Conservation (phyloP, 2,329 filamentous ascomycete genomes). For the Fusarium tuaranense region DNA sequence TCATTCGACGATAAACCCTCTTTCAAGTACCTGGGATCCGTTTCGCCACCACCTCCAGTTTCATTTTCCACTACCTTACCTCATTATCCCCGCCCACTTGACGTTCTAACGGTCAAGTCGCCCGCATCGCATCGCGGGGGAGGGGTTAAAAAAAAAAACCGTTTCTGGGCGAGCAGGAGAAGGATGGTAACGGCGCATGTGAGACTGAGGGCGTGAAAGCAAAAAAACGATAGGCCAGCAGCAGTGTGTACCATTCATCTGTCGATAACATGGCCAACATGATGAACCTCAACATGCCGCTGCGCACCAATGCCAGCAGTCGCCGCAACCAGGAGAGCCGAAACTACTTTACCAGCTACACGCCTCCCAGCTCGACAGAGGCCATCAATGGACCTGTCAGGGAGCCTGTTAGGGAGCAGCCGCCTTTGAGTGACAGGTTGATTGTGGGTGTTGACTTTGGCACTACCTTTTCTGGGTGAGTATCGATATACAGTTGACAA, state of each 20-base stretch:
- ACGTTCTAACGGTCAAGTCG: constrained; percentile 18
- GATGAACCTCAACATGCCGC: constrained; percentile 65
- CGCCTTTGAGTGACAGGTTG: constrained; percentile 69
- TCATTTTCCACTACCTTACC: neutral
- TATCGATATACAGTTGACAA: constrained; percentile 25
- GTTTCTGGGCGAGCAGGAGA: constrained; percentile 13
- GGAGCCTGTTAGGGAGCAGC: constrained; percentile 65
- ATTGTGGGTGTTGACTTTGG: constrained; percentile 87
- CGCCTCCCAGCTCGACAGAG: constrained; percentile 68
- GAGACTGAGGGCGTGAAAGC: constrained; percentile 8
- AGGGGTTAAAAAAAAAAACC: constrained; percentile 36
- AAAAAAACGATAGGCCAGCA: neutral
- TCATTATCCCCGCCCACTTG: constrained; percentile 9
- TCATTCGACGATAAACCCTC: neutral
- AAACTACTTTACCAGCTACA: constrained; percentile 67
- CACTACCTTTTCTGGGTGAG: constrained; percentile 84
- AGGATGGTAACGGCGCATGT: constrained; percentile 31
- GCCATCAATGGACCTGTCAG: constrained; percentile 72
- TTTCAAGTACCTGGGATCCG: neutral
- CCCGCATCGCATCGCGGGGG: constrained; percentile 32
- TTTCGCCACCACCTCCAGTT: neutral
- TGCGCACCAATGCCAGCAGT: constrained; percentile 59
- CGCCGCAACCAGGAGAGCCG: constrained; percentile 66
- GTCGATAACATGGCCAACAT: constrained; percentile 19
- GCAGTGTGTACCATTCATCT: neutral